Conservation (phyloP, 129 eudicot species). For the Flaveria robusta region DNA sequence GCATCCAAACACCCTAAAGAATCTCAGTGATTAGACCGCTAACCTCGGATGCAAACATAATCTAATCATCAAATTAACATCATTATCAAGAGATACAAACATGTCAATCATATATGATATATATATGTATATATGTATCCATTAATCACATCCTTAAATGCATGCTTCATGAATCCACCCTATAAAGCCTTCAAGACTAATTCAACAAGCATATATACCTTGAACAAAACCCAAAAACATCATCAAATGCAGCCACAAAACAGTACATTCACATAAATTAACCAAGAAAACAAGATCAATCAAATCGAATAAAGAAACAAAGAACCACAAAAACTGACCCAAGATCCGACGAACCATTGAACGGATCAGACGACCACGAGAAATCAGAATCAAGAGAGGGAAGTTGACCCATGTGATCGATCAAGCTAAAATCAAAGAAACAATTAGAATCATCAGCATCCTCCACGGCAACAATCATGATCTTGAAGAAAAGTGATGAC, state of each 20-base stretch:
- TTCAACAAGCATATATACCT: background rate
- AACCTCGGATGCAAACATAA: too few relatives aligned
- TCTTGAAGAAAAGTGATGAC: background rate
- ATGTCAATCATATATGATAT: too few relatives aligned
- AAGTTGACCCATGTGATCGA: constrained; percentile 53
- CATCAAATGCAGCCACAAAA: background rate
- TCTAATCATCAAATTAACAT: too few relatives aligned
- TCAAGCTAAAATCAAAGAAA: constrained; percentile 48
- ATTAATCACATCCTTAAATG: too few relatives aligned
- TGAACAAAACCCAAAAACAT: too few relatives aligned
- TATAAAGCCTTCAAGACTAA: background rate
- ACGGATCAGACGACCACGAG: constrained; percentile 41
- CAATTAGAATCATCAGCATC: constrained; percentile 48
- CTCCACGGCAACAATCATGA: constrained; percentile 40
- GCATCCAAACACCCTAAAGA: too few relatives aligned
- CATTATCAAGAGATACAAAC: background rate
- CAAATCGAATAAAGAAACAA: background rate
- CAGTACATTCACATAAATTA: background rate
- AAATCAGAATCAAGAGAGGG: constrained; percentile 50
- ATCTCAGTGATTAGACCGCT: too few relatives aligned
- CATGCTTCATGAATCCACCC: background rate
- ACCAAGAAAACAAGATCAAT: background rate
- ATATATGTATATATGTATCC: too few relatives aligned
- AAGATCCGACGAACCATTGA: constrained; percentile 33
- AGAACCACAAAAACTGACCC: constrained; percentile 41